Base-by-base conservation (phyloP, 2,329 filamentous ascomycete genomes). In the Cladosporium austrohemisphaericum region DNA sequence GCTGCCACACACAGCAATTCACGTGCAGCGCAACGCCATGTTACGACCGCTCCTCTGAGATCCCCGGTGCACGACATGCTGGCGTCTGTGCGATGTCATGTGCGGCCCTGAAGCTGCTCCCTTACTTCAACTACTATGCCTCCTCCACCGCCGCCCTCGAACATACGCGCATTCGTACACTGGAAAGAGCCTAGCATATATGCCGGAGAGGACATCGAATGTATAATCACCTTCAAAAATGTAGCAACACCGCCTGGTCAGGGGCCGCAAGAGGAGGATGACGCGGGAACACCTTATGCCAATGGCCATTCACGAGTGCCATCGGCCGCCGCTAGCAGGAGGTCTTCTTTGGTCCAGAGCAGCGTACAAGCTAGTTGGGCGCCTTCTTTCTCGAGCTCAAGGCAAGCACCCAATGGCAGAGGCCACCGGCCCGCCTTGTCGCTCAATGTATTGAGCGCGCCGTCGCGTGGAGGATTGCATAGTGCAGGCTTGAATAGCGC, bases 171-270 rank as follows among this genome's bases (percentile, higher is more conserved):
- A 70, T 95, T 92, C 68, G 88, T 98, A 69, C 84, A 85, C 73
- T 98, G 92, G 87, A 86, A 89, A 68, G 88, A 95, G 66, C 84
- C 92, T 68, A 91, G 88, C 54, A 88, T 98, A 62, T 98, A 97
- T 72, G 88, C 93, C 50, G 93, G 93, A 70, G 93, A 98, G 76
- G 86, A 95, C 65, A 81, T 97, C 64, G 88, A 91, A 72, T 97
- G 93, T 71, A 90, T 85, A 58, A 95, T 98, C 68, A 96, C 88
- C 43, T 98, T 98, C 73, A 92, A 86, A 71, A 98, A 98, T 67
- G 79, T 91, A 41, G 74, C 78, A 23, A 68, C 26, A 7, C 35
- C 63, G 55, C 77, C 81, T n/a, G 61, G 64, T n/a, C 55, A 51
- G 57, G 62, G 54, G 62, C 60, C 47, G 59, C 60, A 36, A 52